Evolutionary conservation across 176 grass and related monocot genomes (phyloP).

Genomic region (Guadua angustifolia): DNA sequence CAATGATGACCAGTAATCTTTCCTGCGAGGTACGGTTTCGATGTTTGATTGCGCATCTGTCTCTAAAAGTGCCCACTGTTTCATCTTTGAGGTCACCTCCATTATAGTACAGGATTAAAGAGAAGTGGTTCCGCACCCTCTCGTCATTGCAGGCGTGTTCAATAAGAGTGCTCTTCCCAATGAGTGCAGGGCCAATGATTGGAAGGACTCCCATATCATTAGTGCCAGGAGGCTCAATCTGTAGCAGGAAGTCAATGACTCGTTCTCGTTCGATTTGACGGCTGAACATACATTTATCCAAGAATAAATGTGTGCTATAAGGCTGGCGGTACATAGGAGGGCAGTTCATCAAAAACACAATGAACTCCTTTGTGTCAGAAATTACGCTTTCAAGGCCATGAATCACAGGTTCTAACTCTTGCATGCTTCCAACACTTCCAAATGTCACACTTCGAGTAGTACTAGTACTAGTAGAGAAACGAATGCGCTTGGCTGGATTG

Average conservation of each 20-base stretch:
- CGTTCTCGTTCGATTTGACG: neutral
- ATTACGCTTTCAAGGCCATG: neutral
- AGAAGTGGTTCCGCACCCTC: constrained; percentile 9
- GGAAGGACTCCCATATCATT: neutral
- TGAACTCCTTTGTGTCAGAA: neutral
- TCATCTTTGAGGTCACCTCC: neutral
- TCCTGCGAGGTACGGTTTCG: neutral
- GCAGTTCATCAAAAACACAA: neutral
- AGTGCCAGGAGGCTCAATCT: neutral
- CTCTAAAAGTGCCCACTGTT: neutral
- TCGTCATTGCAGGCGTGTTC: constrained; percentile 12
- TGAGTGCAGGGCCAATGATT: neutral
- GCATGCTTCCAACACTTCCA: neutral
- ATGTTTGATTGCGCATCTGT: neutral
- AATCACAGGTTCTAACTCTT: neutral
- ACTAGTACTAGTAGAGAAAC: neutral
- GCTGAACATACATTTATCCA: neutral
- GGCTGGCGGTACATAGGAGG: neutral
- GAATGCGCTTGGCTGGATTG: neutral
- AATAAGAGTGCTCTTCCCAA: constrained; percentile 34
- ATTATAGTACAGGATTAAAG: neutral
- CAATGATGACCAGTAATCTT: constrained; percentile 16
- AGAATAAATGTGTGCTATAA: neutral
- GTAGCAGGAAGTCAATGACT: neutral
- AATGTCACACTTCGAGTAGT: neutral